Conservation (phyloP, 2,329 filamentous ascomycete genomes). For the Phialophora expanda region DNA sequence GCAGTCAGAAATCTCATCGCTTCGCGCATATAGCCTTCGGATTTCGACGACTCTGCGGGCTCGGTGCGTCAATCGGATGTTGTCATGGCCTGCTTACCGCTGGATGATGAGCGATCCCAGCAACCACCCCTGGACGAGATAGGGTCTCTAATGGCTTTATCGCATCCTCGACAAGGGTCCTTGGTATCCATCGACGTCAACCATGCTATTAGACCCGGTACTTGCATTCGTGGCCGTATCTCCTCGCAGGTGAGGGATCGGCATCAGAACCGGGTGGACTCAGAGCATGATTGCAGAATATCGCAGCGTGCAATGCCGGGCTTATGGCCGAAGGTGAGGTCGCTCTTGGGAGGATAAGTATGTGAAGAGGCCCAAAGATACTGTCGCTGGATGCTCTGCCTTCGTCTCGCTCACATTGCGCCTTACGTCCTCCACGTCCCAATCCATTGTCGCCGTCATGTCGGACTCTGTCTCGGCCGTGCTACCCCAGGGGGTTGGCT, state of each 20-base stretch:
- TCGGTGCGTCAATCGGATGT: constrained; percentile 11
- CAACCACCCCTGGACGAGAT: constrained; percentile 7
- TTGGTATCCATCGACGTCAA: neutral
- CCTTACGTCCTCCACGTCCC: neutral
- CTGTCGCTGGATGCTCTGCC: neutral
- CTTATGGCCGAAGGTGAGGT: constrained; percentile 12
- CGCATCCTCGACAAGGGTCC: constrained; percentile 17
- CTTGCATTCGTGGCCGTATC: constrained; percentile 2
- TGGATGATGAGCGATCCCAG: constrained; percentile 5
- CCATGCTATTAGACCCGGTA: neutral
- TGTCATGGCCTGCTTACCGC: constrained; percentile 10
- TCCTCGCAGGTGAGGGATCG: constrained; percentile 11
- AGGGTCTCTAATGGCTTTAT: constrained; percentile 11
- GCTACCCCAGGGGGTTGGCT: constrained; percentile 49
- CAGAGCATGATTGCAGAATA: neutral
- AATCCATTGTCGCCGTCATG: constrained; percentile 18
- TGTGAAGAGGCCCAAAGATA: neutral
- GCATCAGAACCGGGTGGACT: neutral
- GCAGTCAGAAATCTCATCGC: constrained; percentile 6
- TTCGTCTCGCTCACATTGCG: neutral
- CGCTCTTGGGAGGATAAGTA: constrained; percentile 13
- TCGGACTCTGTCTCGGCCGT: constrained; percentile 26
- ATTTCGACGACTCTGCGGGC: constrained; percentile 18
- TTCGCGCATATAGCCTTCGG: constrained; percentile 18
- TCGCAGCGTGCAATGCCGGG: neutral